Conservation (phyloP, 2,329 filamentous ascomycete genomes). For the Neopestalotiopsis rosae region DNA sequence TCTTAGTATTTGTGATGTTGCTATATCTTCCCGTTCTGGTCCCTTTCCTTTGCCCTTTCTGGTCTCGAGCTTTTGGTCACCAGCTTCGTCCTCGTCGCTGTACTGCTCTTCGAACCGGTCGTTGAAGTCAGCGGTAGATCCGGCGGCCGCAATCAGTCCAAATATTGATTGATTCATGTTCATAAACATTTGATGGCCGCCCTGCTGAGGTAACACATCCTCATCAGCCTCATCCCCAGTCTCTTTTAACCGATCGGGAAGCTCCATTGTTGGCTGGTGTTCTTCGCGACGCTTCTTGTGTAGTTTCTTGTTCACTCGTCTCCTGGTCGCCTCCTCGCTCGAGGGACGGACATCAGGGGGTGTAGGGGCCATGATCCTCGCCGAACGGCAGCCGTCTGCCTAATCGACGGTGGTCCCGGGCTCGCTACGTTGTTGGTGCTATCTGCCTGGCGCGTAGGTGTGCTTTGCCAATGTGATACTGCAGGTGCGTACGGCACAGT, state of each 20-base stretch:
- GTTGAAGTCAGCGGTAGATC: conserved; percentile 82
- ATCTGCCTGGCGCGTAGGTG: not conserved
- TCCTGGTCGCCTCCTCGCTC: conserved; percentile 44
- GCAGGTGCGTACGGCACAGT: conserved; percentile 17
- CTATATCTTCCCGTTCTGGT: conserved; percentile 32
- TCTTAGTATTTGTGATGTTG: conserved; percentile 38
- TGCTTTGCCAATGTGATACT: conserved; percentile 11
- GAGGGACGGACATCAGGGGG: conserved; percentile 16
- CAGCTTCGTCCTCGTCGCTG: conserved; percentile 80
- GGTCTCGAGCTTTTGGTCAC: conserved; percentile 35
- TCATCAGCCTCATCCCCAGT: conserved; percentile 55
- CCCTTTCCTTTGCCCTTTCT: conserved; percentile 26
- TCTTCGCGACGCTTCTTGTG: conserved; percentile 49
- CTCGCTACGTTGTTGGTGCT: not conserved
- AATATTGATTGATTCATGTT: conserved; percentile 96
- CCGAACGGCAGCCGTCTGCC: conserved; percentile 6
- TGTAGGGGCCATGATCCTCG: conserved; percentile 31
- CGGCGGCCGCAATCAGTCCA: conserved; percentile 87
- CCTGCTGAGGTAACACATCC: conserved; percentile 48
- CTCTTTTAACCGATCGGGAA: conserved; percentile 59
- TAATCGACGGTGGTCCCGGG: conserved; percentile 13
- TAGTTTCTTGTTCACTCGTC: conserved; percentile 47
- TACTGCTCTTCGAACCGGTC: conserved; percentile 79
- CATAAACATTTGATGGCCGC: conserved; percentile 57
- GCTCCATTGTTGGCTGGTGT: conserved; percentile 49